Evolutionary conservation across 2,329 filamentous ascomycete genomes (phyloP), one percentile per base, ranked within the genome.

Genomic region (Rhytidhysteron rufulum): DNA sequence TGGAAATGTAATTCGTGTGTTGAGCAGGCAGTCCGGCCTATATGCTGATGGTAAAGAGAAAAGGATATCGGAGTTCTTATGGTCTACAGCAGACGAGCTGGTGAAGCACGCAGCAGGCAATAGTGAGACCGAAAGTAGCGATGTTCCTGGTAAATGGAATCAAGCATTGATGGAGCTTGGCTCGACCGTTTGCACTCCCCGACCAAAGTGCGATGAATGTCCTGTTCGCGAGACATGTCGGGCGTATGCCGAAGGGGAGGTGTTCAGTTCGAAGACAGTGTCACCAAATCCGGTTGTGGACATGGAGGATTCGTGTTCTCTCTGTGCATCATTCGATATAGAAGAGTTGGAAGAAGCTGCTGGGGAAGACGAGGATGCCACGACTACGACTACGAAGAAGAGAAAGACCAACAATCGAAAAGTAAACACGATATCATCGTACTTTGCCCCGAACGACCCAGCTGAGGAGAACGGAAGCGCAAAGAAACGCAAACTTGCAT

Each of bases 161-260:
- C 80, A 83, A 53, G 80, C 77, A 1, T 60, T 83, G 19, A 83
- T 83, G 80, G 80, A 83, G 52, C 66, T 83, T 4, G 80, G 80
- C 3, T 82, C 78, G 46, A 83, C 80, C 0, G 55, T 83, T 2
- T 83, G 80, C 49, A 72, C 72, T 5, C 79, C 80, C 1, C 76
- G 75, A 48, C 80, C 80, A 1, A 73, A 75, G 37, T 83, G 80
- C 36, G 52, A 50, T 7, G 54, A 56, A 13, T 66, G 62, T 38
- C 62, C 62, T 1, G 50, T 66, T n/a, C 53, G 51, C 31, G 40
- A 42, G 4, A 63, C 55, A 1, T 66, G 62, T 38, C 51, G 55
- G 34, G 54, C 49, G n/a, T 63, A 57, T 34, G 48, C 49, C n/a
- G 62, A 66, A 34, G 62, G 58, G 3, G 39, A 52, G 25, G 44